Percentiles rank a stretch among this genome's conserved stretches.
phyloP scores from a whole-genome alignment of 192 early-diverging fungal genomes.

The Bifiguratus adelaidae region DNA sequence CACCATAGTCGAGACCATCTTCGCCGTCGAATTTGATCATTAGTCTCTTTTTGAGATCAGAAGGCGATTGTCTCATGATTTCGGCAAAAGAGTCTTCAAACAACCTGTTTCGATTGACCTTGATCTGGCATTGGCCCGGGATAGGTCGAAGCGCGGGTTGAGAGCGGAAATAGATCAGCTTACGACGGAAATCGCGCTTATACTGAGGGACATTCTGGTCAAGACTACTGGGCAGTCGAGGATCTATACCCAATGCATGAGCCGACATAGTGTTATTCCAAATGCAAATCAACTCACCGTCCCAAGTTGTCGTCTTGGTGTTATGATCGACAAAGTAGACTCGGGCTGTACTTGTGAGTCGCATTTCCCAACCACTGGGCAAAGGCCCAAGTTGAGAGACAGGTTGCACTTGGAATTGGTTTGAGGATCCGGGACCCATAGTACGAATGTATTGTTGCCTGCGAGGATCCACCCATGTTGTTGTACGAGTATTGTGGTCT shows the following conservation, averaged over 20 bases:
- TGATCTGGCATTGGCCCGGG: slow-evolving; percentile 84
- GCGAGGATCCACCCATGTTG: slow-evolving; percentile 84
- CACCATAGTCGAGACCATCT: slow-evolving; percentile 95
- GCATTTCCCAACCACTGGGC: slow-evolving; percentile 97
- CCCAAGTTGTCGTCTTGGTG: slow-evolving; percentile 97
- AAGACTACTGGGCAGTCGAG: slow-evolving; percentile 64
- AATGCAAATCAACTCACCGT: slow-evolving; percentile 37
- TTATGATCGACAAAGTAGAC: slow-evolving; percentile 98
- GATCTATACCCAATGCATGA: slow-evolving; percentile 18
- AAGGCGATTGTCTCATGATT: slow-evolving; percentile 81
- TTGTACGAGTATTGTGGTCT: slow-evolving; percentile 77
- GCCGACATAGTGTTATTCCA: background rate
- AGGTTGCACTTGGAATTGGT: slow-evolving; percentile 54
- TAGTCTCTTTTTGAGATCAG: slow-evolving; percentile 87
- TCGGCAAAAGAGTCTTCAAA: slow-evolving; percentile 92
- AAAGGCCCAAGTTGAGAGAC: slow-evolving; percentile 70
- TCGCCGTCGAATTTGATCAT: slow-evolving; percentile 98
- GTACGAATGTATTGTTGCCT: slow-evolving; percentile 41
- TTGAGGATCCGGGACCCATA: slow-evolving; percentile 22
- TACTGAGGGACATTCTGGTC: slow-evolving; percentile 90
- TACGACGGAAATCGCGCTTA: slow-evolving; percentile 94
- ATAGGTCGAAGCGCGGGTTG: slow-evolving; percentile 80
- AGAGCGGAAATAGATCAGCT: slow-evolving; percentile 89
- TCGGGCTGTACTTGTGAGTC: slow-evolving; percentile 84
- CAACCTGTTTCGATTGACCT: slow-evolving; percentile 72